These are phyloP conservation scores for Pueraria montana DNA, from an alignment of 306 rosid genomes.

Conservation along the genomic window DNA sequence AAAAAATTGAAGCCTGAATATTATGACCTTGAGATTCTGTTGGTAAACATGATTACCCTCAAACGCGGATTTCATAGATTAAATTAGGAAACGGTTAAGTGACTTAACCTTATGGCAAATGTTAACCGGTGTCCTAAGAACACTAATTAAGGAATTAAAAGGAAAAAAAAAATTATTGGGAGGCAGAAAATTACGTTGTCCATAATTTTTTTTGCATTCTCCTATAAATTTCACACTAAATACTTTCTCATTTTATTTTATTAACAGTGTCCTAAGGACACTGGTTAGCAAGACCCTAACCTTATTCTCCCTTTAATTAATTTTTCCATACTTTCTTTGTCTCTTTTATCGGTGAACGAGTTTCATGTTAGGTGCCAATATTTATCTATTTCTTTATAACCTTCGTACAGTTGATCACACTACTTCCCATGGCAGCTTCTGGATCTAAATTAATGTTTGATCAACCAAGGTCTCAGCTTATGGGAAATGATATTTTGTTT, in stretches of 20 bases:
- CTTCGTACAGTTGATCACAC: slow-evolving; percentile 35
- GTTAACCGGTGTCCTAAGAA: too few species aligned
- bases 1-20: neutral
- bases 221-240: too few species aligned
- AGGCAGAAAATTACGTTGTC: too few species aligned
- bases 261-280: too few species aligned
- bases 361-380: slow-evolving; percentile 41
- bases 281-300: too few species aligned
- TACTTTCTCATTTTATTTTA: too few species aligned
- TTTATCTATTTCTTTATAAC: slow-evolving; percentile 9
- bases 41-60: slow-evolving; percentile 34
- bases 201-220: too few species aligned
- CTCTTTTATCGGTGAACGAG: slow-evolving; percentile 47
- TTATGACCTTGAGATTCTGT: slow-evolving; percentile 32
- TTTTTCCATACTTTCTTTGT: neutral
- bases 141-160: too few species aligned
- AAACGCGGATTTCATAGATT: slow-evolving; percentile 38
- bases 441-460: slow-evolving; percentile 45
- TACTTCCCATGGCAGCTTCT: slow-evolving; percentile 49
- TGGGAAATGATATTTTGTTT: slow-evolving; percentile 59
- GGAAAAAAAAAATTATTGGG: too few species aligned
- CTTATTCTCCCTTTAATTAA: neutral
- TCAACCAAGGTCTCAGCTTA: slow-evolving; percentile 38
- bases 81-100: neutral
- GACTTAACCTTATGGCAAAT: neutral